These are phyloP conservation scores for Rhodotorula toruloides DNA, from an alignment of 768 basidiomycete species.

Conservation along the genomic window DNA sequence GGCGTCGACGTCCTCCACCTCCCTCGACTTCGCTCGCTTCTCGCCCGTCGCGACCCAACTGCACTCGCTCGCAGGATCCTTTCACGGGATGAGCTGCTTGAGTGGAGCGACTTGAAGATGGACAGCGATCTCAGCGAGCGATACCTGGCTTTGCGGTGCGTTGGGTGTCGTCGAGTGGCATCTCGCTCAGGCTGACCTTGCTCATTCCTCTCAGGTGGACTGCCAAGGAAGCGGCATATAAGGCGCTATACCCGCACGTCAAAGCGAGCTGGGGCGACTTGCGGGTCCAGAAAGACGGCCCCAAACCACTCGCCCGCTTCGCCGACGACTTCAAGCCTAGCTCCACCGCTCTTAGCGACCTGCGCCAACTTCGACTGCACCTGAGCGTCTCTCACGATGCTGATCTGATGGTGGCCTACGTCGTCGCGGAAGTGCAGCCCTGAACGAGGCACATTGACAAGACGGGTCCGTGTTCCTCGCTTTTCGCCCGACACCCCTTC, in stretches of 20 bases:
- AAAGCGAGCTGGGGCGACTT: conserved; percentile 71
- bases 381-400: conserved; percentile 77
- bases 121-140: conserved; percentile 42
- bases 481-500: background rate
- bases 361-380: conserved; percentile 51
- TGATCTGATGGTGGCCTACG: conserved; percentile 55
- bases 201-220: conserved; percentile 57
- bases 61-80: conserved; percentile 63
- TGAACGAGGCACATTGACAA: too few relatives aligned
- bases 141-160: conserved; percentile 71
- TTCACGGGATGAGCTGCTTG: conserved; percentile 51
- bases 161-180: conserved; percentile 12
- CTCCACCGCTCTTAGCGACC: conserved; percentile 46
- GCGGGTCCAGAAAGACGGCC: conserved; percentile 49
- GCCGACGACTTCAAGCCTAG: background rate
- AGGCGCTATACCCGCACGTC: conserved; percentile 64
- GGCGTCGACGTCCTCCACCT: conserved; percentile 70
- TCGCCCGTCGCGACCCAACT: conserved; percentile 52
- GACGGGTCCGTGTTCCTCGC: background rate
- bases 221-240: conserved; percentile 80
- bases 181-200: conserved; percentile 1
- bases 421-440: conserved; percentile 14
- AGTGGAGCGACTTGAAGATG: conserved; percentile 48
- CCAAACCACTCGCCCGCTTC: conserved; percentile 19
- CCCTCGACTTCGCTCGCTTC: conserved; percentile 59